These are phyloP conservation scores for Discostella pseudostelligera DNA, from an alignment of 108 stramenopile species.

Conservation along the genomic window DNA sequence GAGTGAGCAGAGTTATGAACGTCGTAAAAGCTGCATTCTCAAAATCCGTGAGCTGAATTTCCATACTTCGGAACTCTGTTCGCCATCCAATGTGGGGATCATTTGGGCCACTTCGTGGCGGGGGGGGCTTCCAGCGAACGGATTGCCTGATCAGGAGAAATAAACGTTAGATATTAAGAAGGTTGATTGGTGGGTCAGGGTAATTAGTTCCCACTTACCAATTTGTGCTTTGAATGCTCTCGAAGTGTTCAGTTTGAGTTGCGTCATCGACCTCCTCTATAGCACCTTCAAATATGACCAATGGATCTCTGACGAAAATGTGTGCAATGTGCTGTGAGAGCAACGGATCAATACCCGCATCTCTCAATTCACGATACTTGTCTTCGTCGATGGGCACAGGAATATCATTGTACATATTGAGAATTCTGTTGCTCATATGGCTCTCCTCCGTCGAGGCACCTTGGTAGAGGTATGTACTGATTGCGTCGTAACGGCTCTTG, in stretches of 20 bases:
- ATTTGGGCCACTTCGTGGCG: slow-evolving; percentile 82
- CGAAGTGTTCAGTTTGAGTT: slow-evolving; percentile 95
- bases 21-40: slow-evolving; percentile 98
- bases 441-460: slow-evolving; percentile 41
- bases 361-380: slow-evolving; percentile 67
- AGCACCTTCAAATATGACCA: slow-evolving; percentile 94
- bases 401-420: slow-evolving; percentile 94
- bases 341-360: slow-evolving; percentile 88
- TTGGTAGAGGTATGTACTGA: slow-evolving; percentile 94
- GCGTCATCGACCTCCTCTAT: slow-evolving; percentile 94
- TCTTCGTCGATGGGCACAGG: slow-evolving; percentile 86
- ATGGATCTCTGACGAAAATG: slow-evolving; percentile 95
- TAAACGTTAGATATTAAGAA: not conserved
- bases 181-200: not conserved
- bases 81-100: slow-evolving; percentile 98
- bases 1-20: slow-evolving; percentile 92
- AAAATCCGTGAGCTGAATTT: slow-evolving; percentile 97
- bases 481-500: slow-evolving; percentile 96
- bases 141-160: slow-evolving; percentile 67
- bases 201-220: slow-evolving; percentile 63
- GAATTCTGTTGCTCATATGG: slow-evolving; percentile 60
- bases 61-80: slow-evolving; percentile 98
- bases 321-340: slow-evolving; percentile 96
- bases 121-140: slow-evolving; percentile 99
- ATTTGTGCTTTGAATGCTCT: slow-evolving; percentile 98